Base-by-base conservation (phyloP, 345 rosid species). In the Murraya koenigii region DNA sequence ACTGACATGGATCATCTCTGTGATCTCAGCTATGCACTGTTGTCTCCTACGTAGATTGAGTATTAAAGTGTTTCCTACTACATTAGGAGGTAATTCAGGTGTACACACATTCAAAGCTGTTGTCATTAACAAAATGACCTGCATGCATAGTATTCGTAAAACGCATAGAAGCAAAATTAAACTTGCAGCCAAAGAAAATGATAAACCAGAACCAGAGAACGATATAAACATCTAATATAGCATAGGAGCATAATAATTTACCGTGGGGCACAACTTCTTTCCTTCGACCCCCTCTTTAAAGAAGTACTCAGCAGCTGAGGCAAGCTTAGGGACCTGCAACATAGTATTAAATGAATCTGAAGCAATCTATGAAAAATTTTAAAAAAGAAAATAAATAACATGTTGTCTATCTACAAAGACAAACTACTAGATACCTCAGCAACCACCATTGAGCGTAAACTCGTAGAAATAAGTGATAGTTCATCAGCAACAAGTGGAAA, bases 1-100 rank as follows among this genome's bases (percentile, higher is more conserved):
- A 82, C 94, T 81, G 71, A 95, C 98, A 90, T 92, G 99, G 77
- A 95, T 91, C 99, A 94, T 94, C 85, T 94, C 97, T 5, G 98
- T 92, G 80, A 92, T 89, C 85, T 95, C 93, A 74, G 98, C 98
- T 58, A 92, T 83, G 60, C 86, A 77, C 71, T 89, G 98, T 70
- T 91, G 97, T 80, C 93, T 90, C 60, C 82, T 78, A 59, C 97
- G 95, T 63, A 90, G 81, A n/a, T 94, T 94, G 75, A 85, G 72
- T 61, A 86, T 30, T 82, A 79, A 56, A 28, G 78, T 63, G 66
- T 84, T 81, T 74, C 78, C 84, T 30, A 78, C 17, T 49, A 79
- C 73, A 61, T 47, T 69, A 75, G 80, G 77, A 75, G 76, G 75
- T 66, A 82, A 84, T 75, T 82, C 82, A 47, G 84, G 88, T 65